phyloP scores from a whole-genome alignment of 2,329 filamentous ascomycete species.

The Parafenestella ontariensis region DNA sequence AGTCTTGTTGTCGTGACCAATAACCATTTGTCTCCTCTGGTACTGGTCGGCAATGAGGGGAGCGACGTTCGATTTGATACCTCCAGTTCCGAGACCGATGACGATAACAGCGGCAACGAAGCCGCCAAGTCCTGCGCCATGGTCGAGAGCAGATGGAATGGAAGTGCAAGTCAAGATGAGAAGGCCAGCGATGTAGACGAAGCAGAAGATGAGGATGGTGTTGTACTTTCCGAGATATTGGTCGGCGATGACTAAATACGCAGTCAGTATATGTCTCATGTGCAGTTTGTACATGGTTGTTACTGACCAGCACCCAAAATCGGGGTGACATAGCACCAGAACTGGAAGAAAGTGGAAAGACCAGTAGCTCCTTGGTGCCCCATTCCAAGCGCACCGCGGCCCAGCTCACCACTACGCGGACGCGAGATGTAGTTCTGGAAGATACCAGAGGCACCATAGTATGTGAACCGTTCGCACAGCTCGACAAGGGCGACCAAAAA shows the following conservation, averaged over 20 bases:
- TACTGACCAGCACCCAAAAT: neutral
- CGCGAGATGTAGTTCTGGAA: constrained; percentile 60
- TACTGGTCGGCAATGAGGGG: constrained; percentile 60
- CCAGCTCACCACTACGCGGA: constrained; percentile 46
- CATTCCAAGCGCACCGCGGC: constrained; percentile 52
- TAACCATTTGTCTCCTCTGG: constrained; percentile 50
- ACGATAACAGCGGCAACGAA: constrained; percentile 69
- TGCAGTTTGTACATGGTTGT: no score
- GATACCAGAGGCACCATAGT: constrained; percentile 54
- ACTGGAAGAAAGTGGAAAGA: constrained; percentile 56
- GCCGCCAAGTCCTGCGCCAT: constrained; percentile 67
- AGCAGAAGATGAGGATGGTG: constrained; percentile 72
- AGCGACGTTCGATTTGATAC: constrained; percentile 81
- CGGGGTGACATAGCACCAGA: constrained; percentile 45
- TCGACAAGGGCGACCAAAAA: constrained; percentile 59
- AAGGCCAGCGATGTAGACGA: constrained; percentile 70
- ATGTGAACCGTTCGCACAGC: constrained; percentile 60
- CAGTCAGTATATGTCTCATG: constrained; percentile 7
- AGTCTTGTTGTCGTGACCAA: constrained; percentile 51
- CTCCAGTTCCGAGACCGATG: constrained; percentile 76
- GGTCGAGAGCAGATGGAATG: constrained; percentile 68
- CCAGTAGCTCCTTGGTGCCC: constrained; percentile 55
- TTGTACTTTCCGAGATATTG: constrained; percentile 74
- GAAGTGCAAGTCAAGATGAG: constrained; percentile 71
- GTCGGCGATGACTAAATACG: constrained; percentile 72